Evolutionary conservation across 176 grass and related monocot species (phyloP).

Genomic region (Aegilops tauschii): DNA sequence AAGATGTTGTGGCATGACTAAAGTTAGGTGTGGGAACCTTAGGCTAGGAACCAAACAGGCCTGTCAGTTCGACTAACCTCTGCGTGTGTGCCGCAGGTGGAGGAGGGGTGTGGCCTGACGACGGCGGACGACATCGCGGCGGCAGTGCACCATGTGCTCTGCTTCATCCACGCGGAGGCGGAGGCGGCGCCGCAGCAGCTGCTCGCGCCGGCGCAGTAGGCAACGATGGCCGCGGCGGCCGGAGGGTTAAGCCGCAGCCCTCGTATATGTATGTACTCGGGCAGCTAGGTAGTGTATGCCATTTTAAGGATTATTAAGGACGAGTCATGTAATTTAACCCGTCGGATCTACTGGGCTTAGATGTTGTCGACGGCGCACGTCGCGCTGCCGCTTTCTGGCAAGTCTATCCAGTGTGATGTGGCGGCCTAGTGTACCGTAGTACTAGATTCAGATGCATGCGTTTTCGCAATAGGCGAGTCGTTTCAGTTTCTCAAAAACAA

Average conservation of each 20-base stretch:
- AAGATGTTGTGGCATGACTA: too few species aligned
- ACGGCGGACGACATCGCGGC: conserved; percentile 79
- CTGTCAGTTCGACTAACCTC: neutral
- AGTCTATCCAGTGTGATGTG: neutral
- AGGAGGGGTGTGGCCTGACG: conserved; percentile 73
- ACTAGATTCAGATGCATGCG: neutral
- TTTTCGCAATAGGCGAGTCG: neutral
- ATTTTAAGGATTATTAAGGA: neutral
- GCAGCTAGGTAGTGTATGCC: neutral
- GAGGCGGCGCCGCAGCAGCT: conserved; percentile 31
- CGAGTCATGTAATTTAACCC: neutral
- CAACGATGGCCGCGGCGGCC: neutral
- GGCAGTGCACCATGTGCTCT: conserved; percentile 75
- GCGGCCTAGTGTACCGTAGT: neutral
- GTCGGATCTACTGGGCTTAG: neutral
- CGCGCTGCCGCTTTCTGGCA: neutral
- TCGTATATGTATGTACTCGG: neutral
- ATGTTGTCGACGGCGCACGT: neutral
- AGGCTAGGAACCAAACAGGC: too few species aligned
- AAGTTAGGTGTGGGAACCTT: too few species aligned
- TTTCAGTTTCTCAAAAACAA: neutral
- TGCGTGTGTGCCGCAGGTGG: conserved; percentile 48
- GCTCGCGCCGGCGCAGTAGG: neutral
- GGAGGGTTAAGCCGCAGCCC: neutral
- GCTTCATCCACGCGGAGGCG: conserved; percentile 60